These are phyloP conservation scores for Neonectria neomacrospora DNA, from an alignment of 2,329 filamentous ascomycete genomes.

Conservation along the genomic window DNA sequence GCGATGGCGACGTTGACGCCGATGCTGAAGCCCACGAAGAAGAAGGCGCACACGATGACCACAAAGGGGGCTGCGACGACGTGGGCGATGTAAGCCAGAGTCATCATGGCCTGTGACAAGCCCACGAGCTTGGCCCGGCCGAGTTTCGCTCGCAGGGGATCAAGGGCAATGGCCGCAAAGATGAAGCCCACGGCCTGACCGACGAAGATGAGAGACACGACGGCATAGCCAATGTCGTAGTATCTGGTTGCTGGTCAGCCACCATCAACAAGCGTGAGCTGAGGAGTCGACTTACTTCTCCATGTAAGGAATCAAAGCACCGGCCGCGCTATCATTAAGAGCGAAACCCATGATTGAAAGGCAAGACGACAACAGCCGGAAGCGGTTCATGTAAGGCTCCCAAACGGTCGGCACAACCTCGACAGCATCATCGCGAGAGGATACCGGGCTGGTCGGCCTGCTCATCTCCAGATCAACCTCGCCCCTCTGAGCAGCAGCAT, in stretches of 20 bases:
- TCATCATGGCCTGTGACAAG: conserved; percentile 66
- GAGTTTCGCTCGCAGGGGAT: conserved; percentile 68
- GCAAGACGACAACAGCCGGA: conserved; percentile 72
- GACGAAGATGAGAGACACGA: conserved; percentile 86
- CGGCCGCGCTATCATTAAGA: conserved; percentile 78
- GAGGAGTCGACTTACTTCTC: conserved; percentile 60
- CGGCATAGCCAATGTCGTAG: conserved; percentile 79
- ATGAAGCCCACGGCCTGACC: conserved; percentile 83
- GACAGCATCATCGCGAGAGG: conserved; percentile 52
- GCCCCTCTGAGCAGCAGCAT: conserved; percentile 14
- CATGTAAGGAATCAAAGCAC: conserved; percentile 84
- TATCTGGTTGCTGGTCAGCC: conserved; percentile 53
- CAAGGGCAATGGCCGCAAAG: conserved; percentile 74
- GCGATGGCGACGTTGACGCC: conserved; percentile 66
- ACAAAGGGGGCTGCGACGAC: conserved; percentile 76
- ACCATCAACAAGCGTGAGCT: neutral
- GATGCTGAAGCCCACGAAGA: conserved; percentile 71
- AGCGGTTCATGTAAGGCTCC: conserved; percentile 75
- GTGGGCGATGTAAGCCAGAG: conserved; percentile 72
- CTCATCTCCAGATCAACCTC: conserved; percentile 62
- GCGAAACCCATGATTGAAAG: conserved; percentile 76
- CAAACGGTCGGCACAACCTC: conserved; percentile 67
- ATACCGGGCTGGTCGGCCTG: conserved; percentile 58
- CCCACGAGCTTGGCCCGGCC: conserved; percentile 74
- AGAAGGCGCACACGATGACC: conserved; percentile 73